Base-by-base conservation (phyloP, 345 rosid species). In the Populus simonii region DNA sequence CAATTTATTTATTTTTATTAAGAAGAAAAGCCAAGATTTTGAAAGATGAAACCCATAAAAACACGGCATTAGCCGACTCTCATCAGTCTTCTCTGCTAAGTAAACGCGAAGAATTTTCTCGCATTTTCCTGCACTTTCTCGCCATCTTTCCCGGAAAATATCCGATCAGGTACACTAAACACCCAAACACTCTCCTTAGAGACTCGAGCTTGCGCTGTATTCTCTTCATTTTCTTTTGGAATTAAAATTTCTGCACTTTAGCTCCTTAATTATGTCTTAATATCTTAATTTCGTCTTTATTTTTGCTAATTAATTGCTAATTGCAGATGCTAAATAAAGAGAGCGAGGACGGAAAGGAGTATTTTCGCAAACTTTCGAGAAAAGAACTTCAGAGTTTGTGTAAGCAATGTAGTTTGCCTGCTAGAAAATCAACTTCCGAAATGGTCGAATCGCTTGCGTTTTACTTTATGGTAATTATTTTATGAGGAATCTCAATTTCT, bases 311-410 rank as follows among this genome's bases (percentile, higher is more conserved):
- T 57, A 23, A n/a, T 18, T n/a, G 11, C 13, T n/a, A 59, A 23
- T 10, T 59, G 13, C 25, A 59, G 63, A 59, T 59, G 63, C 8
- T 59, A 59, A 59, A 59, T 59, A 59, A 59, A 25, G 63, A 23
- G 25, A 79, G 77, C 79, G 84, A 88, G 88, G 89, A 94, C 81
- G 85, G 75, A 70, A 81, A 78, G 71, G 86, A 85, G n/a, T 87
- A 71, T 76, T 86, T 75, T 76, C 74, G 73, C 16, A 78, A 80
- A 17, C 90, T 85, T 78, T 83, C 98, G 15, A 82, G 96, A 85
- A 92, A 87, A 87, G 93, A 91, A 82, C 96, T 93, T 76, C 93
- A 90, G 70, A 86, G 84, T 83, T 74, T 90, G 77, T 91, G 98
- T 85, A 91, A 89, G 87, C 86, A 80, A 70, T 87, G 81, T 83